Evolutionary conservation across 2,329 filamentous ascomycete genomes (phyloP).

Genomic region (Aplosporella prunicola): DNA sequence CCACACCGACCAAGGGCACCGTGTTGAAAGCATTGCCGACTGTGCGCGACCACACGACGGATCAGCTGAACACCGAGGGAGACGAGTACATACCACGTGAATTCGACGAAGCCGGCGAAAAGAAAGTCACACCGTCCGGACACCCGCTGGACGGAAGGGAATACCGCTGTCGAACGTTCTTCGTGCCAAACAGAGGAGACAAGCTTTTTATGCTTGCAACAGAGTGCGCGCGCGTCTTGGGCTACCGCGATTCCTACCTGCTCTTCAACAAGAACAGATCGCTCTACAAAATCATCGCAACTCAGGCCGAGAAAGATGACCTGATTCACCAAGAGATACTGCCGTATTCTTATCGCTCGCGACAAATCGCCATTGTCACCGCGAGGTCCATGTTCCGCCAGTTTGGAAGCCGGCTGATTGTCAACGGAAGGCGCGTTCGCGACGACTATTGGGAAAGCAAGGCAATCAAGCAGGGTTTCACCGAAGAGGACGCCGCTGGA

Average conservation of each 20-base stretch:
- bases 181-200: slow-evolving; percentile 79
- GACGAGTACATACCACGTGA: slow-evolving; percentile 95
- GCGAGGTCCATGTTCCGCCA: slow-evolving; percentile 98
- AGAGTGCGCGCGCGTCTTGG: slow-evolving; percentile 86
- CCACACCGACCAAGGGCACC: slow-evolving; percentile 64
- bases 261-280: slow-evolving; percentile 98
- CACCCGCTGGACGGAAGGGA: slow-evolving; percentile 73
- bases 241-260: slow-evolving; percentile 95
- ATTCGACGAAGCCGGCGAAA: slow-evolving; percentile 85
- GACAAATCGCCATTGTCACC: slow-evolving; percentile 96
- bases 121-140: slow-evolving; percentile 80
- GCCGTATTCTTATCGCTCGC: slow-evolving; percentile 94
- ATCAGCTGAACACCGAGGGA: slow-evolving; percentile 78
- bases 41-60: slow-evolving; percentile 92
- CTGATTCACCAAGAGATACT: slow-evolving; percentile 90
- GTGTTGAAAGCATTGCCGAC: slow-evolving; percentile 92
- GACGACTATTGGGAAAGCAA: slow-evolving; percentile 99
- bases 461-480: slow-evolving; percentile 94
- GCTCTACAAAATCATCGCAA: slow-evolving; percentile 94
- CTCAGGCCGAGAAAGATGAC: slow-evolving; percentile 91
- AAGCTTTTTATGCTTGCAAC: slow-evolving; percentile 99
- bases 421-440: slow-evolving; percentile 78
- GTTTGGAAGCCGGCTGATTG: slow-evolving; percentile 89
- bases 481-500: slow-evolving; percentile 87
- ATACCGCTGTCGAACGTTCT: slow-evolving; percentile 88